A percentile compares a stretch with the other conserved stretches of the same genome.
Conservation (phyloP, 306 rosid species). For the Begonia peltatifolia region DNA sequence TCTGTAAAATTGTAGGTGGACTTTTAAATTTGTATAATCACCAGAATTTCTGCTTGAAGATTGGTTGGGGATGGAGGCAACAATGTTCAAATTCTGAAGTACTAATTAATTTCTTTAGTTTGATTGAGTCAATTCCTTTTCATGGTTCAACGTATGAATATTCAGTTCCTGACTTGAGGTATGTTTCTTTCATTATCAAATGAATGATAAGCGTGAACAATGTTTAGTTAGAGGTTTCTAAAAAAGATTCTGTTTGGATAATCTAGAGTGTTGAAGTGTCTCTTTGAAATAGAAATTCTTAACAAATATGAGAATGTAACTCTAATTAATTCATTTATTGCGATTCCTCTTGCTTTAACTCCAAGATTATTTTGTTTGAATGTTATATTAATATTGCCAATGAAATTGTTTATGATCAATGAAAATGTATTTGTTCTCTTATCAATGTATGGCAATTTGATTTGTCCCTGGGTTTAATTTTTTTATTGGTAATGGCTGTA, state of each 20-base stretch:
- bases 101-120: conserved; percentile 64
- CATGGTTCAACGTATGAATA: conserved; percentile 41
- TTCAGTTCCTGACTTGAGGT: conserved; percentile 70
- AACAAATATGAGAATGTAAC: too few relatives aligned
- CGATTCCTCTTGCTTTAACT: too few relatives aligned
- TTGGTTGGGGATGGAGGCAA: conserved; percentile 32
- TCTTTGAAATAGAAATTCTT: too few relatives aligned
- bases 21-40: conserved; percentile 49
- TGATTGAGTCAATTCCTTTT: conserved; percentile 86
- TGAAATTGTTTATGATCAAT: background rate
- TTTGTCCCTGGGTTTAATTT: too few relatives aligned
- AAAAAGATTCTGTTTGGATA: too few relatives aligned
- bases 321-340: too few relatives aligned
- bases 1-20: conserved; percentile 36
- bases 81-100: conserved; percentile 81
- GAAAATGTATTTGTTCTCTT: background rate
- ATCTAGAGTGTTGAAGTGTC: too few relatives aligned
- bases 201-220: too few relatives aligned
- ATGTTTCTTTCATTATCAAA: conserved; percentile 11
- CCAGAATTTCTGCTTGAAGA: conserved; percentile 52
- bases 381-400: background rate
- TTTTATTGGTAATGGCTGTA: too few relatives aligned
- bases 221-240: too few relatives aligned
- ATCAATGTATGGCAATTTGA: too few relatives aligned
- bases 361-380: too few relatives aligned